phyloP scores from a whole-genome alignment of 805 yeast genomes.

The Wickerhamomyces bovis region DNA sequence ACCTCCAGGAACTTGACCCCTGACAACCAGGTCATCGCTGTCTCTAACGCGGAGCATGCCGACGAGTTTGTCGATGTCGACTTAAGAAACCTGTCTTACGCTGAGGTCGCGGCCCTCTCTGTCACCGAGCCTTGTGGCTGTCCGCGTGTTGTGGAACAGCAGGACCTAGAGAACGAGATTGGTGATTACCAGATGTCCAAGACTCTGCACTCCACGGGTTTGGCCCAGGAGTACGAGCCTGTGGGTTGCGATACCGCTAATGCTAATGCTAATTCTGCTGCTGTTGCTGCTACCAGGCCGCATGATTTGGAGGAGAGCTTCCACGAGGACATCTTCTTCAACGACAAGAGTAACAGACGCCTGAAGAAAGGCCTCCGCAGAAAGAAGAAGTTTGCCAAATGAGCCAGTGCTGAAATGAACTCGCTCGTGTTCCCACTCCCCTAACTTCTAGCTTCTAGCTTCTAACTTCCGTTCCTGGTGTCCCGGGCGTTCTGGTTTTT shows the following conservation, averaged over 20 bases:
- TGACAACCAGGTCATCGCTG: neutral
- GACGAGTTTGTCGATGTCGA: conserved; percentile 41
- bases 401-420: no score
- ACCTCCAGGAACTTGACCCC: neutral
- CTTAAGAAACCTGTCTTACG: conserved; percentile 43
- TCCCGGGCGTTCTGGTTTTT: no score
- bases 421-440: no score
- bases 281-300: neutral
- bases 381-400: conserved; percentile 3
- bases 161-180: conserved; percentile 14
- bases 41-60: conserved; percentile 18
- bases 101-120: conserved; percentile 41
- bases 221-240: neutral
- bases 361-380: conserved; percentile 15
- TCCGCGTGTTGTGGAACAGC: conserved; percentile 9
- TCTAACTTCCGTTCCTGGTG: no score
- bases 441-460: no score
- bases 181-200: conserved; percentile 21
- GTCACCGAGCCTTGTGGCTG: neutral
- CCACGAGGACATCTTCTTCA: conserved; percentile 3
- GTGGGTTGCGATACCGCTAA: no score
- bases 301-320: neutral
- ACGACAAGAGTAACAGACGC: conserved; percentile 19
- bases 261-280: no score
- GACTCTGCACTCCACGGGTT: neutral